These are phyloP conservation scores for Petunia axillaris DNA, from an alignment of 257 asterid genomes.

Conservation along the genomic window DNA sequence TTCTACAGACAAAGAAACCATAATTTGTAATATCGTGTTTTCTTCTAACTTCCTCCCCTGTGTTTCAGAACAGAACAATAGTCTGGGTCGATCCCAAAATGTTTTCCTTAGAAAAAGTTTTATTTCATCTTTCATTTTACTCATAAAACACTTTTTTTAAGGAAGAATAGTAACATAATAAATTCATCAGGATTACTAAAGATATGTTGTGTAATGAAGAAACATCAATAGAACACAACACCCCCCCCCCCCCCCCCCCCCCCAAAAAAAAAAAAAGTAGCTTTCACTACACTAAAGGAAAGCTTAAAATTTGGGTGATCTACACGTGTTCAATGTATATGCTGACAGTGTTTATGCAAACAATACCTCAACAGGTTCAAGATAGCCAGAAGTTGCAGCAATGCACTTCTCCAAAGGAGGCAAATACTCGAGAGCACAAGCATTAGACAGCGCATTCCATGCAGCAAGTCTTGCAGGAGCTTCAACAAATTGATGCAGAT, in stretches of 20 bases:
- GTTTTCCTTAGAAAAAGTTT: no score
- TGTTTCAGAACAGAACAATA: no score
- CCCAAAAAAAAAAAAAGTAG: neutral
- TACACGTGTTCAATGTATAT: neutral
- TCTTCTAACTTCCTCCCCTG: no score
- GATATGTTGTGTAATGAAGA: neutral
- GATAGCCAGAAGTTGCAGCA: constrained; percentile 68
- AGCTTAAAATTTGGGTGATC: neutral
- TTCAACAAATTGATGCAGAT: constrained; percentile 73
- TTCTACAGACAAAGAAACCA: no score
- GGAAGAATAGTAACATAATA: neutral
- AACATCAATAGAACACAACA: neutral
- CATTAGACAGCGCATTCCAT: constrained; percentile 75
- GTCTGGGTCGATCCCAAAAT: no score
- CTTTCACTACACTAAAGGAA: neutral
- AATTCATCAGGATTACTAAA: neutral
- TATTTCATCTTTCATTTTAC: no score
- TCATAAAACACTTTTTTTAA: no score
- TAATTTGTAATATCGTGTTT: no score
- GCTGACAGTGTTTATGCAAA: neutral
- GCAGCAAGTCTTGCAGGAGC: constrained; percentile 74
- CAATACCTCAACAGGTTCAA: constrained; percentile 88
- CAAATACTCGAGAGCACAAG: constrained; percentile 80
- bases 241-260: no score
- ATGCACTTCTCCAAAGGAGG: constrained; percentile 70